phyloP scores from a whole-genome alignment of 228 moss, liverwort and hornwort species.

The Sphagnum fallax region DNA sequence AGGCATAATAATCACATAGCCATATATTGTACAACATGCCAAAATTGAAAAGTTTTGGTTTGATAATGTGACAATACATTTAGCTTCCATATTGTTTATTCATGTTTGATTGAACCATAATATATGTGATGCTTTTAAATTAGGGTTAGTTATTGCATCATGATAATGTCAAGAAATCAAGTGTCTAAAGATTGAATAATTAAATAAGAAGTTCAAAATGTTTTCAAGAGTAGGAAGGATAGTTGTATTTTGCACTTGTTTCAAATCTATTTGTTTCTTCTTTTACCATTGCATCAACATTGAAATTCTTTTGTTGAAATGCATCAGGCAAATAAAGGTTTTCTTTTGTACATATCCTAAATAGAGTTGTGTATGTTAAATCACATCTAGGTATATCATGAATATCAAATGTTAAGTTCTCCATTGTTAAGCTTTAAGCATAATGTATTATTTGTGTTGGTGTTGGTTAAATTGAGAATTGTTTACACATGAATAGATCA shows the following conservation, averaged over 20 bases:
- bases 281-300: background rate
- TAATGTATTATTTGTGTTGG: background rate
- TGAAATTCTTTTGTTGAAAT: background rate
- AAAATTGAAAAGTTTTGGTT: background rate
- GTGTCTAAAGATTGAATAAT: background rate
- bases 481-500: background rate
- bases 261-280: background rate
- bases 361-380: background rate
- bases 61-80: too few relatives aligned
- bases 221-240: background rate
- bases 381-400: background rate
- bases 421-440: background rate
- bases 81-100: background rate
- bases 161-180: background rate
- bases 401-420: background rate
- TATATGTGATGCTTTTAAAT: background rate
- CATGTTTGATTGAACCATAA: background rate
- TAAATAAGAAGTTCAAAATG: background rate
- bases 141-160: background rate
- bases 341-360: background rate
- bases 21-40: background rate
- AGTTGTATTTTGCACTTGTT: background rate
- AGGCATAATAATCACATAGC: background rate
- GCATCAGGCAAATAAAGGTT: background rate
- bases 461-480: background rate